phyloP scores from a whole-genome alignment of 2,329 filamentous ascomycete species.

The Escovopsis weberi region DNA sequence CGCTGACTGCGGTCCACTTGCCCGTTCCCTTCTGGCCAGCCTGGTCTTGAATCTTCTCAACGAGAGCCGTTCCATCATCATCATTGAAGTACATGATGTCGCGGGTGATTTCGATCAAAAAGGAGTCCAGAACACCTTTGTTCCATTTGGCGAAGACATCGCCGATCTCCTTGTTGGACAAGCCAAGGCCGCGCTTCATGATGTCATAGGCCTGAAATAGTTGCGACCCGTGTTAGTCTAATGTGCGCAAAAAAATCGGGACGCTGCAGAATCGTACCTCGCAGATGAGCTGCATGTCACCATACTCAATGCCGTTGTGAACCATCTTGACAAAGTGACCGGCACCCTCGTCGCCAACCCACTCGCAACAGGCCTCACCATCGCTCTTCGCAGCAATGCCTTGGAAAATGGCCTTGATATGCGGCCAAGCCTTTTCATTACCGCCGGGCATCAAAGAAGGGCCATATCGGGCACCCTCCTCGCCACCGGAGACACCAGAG shows the following conservation, averaged over 20 bases:
- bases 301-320: slow-evolving; percentile 99
- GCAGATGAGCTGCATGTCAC: slow-evolving; percentile 99
- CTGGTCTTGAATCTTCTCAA: slow-evolving; percentile 98
- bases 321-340: slow-evolving; percentile 99
- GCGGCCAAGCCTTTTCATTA: slow-evolving; percentile 93
- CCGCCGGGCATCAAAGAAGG: slow-evolving; percentile 98
- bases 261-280: slow-evolving; percentile 46
- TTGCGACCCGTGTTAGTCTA: slow-evolving; percentile 1
- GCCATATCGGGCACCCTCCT: slow-evolving; percentile 96
- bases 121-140: slow-evolving; percentile 94
- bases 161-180: slow-evolving; percentile 87
- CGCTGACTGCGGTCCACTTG: slow-evolving; percentile 99
- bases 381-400: slow-evolving; percentile 95
- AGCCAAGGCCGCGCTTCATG: slow-evolving; percentile 92
- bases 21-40: slow-evolving; percentile 98
- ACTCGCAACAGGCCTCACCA: slow-evolving; percentile 95
- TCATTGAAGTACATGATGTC: slow-evolving; percentile 99
- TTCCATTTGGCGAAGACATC: slow-evolving; percentile 95
- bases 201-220: slow-evolving; percentile 80
- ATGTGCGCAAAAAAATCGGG: neutral
- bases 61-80: slow-evolving; percentile 74
- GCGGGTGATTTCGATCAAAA: slow-evolving; percentile 97
- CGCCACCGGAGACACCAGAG: slow-evolving; percentile 94
- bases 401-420: slow-evolving; percentile 99
- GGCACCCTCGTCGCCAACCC: slow-evolving; percentile 98